Evolutionary conservation across 805 yeast species (phyloP).

Genomic region (Wickerhamomyces sydowiorum): DNA sequence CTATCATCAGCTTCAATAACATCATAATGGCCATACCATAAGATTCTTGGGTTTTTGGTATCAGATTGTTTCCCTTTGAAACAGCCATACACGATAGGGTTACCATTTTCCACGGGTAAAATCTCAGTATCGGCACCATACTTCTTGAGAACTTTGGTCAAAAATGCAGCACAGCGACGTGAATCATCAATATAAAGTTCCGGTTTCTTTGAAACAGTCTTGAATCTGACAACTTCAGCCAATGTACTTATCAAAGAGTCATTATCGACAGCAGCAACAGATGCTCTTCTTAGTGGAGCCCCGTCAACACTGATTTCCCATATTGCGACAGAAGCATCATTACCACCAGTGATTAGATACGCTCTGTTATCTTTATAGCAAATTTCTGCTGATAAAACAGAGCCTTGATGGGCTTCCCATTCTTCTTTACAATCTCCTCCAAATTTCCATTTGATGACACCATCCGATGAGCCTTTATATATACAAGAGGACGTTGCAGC

Average conservation of each 20-base stretch:
- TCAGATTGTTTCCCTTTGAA: slow-evolving; percentile 43
- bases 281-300: slow-evolving; percentile 8
- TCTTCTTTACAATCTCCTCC: slow-evolving; percentile 36
- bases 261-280: slow-evolving; percentile 34
- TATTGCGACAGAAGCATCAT: slow-evolving; percentile 58
- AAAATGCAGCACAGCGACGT: slow-evolving; percentile 76
- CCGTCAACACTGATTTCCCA: slow-evolving; percentile 50
- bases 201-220: slow-evolving; percentile 74
- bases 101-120: slow-evolving; percentile 69
- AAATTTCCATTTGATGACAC: slow-evolving; percentile 47
- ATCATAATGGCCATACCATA: slow-evolving; percentile 97
- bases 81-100: slow-evolving; percentile 78
- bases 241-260: slow-evolving; percentile 63
- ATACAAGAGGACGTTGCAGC: slow-evolving; percentile 51
- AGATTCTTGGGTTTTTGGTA: slow-evolving; percentile 36
- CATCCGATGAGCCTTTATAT: slow-evolving; percentile 48
- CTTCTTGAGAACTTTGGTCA: slow-evolving; percentile 53
- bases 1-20: slow-evolving; percentile 73
- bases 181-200: slow-evolving; percentile 69
- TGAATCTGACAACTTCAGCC: slow-evolving; percentile 55
- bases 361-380: slow-evolving; percentile 34
- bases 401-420: slow-evolving; percentile 51
- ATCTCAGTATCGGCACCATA: slow-evolving; percentile 71
- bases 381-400: slow-evolving; percentile 52
- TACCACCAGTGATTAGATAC: slow-evolving; percentile 62